Base-by-base conservation (phyloP, 768 basidiomycete genomes). In the Lanmaoa pseudosensibilis region DNA sequence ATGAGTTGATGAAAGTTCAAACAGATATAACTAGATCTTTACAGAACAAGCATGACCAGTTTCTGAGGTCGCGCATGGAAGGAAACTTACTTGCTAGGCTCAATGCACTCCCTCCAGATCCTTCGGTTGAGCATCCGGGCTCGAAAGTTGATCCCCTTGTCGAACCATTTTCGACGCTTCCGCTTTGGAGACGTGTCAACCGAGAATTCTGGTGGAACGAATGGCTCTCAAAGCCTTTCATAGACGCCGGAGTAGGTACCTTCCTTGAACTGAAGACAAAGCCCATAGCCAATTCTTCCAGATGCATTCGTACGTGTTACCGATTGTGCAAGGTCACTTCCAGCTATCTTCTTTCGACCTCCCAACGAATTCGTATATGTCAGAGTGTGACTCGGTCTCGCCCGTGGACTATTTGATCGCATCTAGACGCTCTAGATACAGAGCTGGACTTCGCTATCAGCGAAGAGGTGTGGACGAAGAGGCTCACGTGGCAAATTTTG, bases 181-280 rank as follows among this genome's bases (percentile, higher is more conserved):
- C 97, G 0, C 79, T 98, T 4, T 98, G 96, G 94, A 81, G 94
- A 27, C 79, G 94, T 13, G 91, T 94, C 1, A 92, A 98, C 63
- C 80, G 82, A 46, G 87, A 90, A 41, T 98, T 92, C 70, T 98
- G 94, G 90, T 98, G 94, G 93, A 99, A 98, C 66, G 91, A 94
- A 64, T 86, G 85, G 80, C 79, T 98, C 55, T 80, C 83, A 27
- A 88, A 88, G 61, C 87, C 91, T 2, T 88, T 99, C 61, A 77
- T 93, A 38, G 92, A 98, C 58, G 87, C 87, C 44, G 94, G 94
- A 21, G 93, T 94, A 73, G 55, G 83, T 73, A 16, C 18, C 40
- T 25, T 52, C 21, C 30, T 27, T 39, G 44, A 55, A 52, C 23
- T 37, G 44, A 50, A 38, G 46, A 51, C 32, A 30, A 18, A 34